Evolutionary conservation across 129 eudicot species (phyloP).

Genomic region (Mikania micrantha): DNA sequence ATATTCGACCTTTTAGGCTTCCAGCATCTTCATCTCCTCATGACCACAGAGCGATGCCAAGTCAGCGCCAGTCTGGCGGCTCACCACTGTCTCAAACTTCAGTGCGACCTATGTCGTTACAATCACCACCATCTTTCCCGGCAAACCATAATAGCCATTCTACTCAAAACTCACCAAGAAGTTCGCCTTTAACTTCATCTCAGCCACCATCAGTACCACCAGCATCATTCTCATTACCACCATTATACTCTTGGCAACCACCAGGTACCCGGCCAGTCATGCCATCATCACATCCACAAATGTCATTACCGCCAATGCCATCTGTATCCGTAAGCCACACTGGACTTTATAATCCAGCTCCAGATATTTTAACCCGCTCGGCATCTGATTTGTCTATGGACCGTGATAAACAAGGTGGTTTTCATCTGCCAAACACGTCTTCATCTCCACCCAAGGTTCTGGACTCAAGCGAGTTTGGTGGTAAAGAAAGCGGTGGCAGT

Average conservation of each 20-base stretch:
- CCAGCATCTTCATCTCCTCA: slow-evolving; percentile 21
- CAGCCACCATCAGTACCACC: slow-evolving; percentile 19
- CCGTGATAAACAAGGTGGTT: slow-evolving; percentile 22
- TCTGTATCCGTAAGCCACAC: slow-evolving; percentile 18
- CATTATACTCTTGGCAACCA: neutral
- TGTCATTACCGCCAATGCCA: slow-evolving; percentile 26
- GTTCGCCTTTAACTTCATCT: slow-evolving; percentile 16
- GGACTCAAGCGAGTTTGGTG: slow-evolving; percentile 25
- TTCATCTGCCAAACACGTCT: neutral
- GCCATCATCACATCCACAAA: slow-evolving; percentile 18
- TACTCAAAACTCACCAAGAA: slow-evolving; percentile 15
- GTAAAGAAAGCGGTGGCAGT: slow-evolving; percentile 19
- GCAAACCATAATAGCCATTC: slow-evolving; percentile 13
- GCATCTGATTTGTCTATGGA: slow-evolving; percentile 32
- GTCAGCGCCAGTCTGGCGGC: slow-evolving; percentile 29
- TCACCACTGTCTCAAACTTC: slow-evolving; percentile 17
- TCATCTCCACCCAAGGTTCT: slow-evolving; percentile 20
- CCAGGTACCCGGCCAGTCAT: neutral
- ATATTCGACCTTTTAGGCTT: slow-evolving; percentile 49
- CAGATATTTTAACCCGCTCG: slow-evolving; percentile 18
- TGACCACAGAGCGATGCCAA: slow-evolving; percentile 18
- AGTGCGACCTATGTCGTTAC: slow-evolving; percentile 4
- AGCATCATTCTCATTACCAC: slow-evolving; percentile 8
- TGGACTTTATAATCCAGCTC: slow-evolving; percentile 20
- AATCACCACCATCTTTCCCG: slow-evolving; percentile 2